Base-by-base conservation (phyloP, 352 stramenopile species). In the Phytophthora cactorum region DNA sequence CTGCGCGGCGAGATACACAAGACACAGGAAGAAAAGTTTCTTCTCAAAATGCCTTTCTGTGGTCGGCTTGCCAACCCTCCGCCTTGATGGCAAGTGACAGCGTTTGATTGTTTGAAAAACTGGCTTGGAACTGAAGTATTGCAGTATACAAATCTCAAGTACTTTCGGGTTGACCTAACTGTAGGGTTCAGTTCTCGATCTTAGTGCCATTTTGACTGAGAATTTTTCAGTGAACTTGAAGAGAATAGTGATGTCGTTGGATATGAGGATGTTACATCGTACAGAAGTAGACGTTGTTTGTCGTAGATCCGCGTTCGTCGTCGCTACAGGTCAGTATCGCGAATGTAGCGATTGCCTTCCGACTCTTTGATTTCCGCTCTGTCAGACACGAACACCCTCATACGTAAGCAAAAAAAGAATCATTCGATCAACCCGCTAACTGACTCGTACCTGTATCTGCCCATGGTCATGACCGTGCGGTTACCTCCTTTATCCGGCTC, bases 321-420 rank as follows among this genome's bases (percentile, higher is more conserved):
- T 22, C 39, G 36, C 49, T 59, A 96, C 54, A 96, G 58, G 59
- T 96, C 88, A 17, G 81, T 90, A 72, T 96, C 88, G 43, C 88
- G 84, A 47, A 96, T 96, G 83, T 94, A 96, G 29, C 88, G 83
- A 56, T 96, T 96, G 63, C 88, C 88, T 74, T 96, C 88, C 55
- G 86, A 94, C 60, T 96, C 88, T 52, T 93, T 96, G 79, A 96
- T 96, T 62, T 96, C 88, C 38, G 88, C 88, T 59, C 88, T 96
- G 45, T 22, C 28, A 39, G 22, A 2, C 36, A 55, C 7, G 39
- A 27, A 55, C 10, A 34, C 14, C 15, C 27, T 36, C 4, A 11
- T 10, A 52, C n/a, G n/a, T 63, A n/a, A 62, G 58, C 27, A 52
- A 31, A 50, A 31, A 6, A 32, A 38, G 4, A n/a, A 31, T 28